Percentiles rank a stretch among this genome's conserved stretches.
These are phyloP conservation scores for Leccinum fallax DNA, from an alignment of 1,284 basidiomycete species.

Conservation along the genomic window DNA sequence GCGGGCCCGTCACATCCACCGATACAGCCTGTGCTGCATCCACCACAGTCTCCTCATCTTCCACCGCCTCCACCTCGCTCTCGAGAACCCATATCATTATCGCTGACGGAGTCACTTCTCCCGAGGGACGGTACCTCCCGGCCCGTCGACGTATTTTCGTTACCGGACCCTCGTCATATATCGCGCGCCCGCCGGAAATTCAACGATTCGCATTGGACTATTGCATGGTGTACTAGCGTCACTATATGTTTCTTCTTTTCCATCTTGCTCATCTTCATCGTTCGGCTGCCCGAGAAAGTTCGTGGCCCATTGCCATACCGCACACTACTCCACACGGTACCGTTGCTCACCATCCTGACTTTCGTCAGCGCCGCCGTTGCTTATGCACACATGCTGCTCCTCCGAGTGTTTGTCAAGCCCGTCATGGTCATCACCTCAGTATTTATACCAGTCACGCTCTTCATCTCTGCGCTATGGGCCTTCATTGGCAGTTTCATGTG, in stretches of 20 bases:
- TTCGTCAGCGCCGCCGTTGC: conserved; percentile 71
- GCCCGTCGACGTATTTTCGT: conserved; percentile 66
- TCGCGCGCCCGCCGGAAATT: conserved; percentile 64
- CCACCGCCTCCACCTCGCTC: conserved; percentile 40
- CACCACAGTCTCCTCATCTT: conserved; percentile 31
- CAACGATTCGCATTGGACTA: conserved; percentile 72
- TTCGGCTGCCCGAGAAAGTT: conserved; percentile 42
- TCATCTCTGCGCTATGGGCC: conserved; percentile 84
- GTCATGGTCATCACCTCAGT: conserved; percentile 81
- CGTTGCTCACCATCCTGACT: conserved; percentile 79
- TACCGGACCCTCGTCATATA: conserved; percentile 71
- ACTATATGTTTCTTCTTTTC: conserved; percentile 61
- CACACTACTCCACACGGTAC: conserved; percentile 81
- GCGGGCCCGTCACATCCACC: conserved; percentile 23
- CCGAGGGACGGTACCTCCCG: conserved; percentile 65
- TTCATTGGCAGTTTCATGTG: conserved; percentile 91
- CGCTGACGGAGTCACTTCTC: conserved; percentile 71
- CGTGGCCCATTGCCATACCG: conserved; percentile 59
- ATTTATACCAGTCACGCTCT: conserved; percentile 79
- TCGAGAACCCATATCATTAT: conserved; percentile 52
- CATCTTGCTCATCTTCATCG: conserved; percentile 63
- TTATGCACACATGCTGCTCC: conserved; percentile 75
- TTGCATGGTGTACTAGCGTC: conserved; percentile 63
- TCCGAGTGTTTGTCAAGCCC: conserved; percentile 79
- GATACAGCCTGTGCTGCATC: conserved; percentile 4